A percentile compares a stretch with the other conserved stretches of the same genome.
These are phyloP conservation scores for Plasmodium yoelii DNA, from an alignment of 169 alveolate genomes.

Conservation along the genomic window DNA sequence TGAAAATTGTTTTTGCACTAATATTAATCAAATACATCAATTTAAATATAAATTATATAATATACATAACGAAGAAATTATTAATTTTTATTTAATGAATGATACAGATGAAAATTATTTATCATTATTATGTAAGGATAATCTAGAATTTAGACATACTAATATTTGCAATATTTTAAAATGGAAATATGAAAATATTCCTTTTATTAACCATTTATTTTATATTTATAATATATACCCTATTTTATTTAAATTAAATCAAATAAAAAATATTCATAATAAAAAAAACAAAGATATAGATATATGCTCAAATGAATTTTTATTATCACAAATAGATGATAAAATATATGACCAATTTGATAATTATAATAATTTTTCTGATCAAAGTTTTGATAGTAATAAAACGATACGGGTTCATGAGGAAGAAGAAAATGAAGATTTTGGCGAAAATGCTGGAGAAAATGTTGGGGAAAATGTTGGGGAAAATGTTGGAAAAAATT, in stretches of 20 bases:
- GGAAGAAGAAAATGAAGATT: neutral
- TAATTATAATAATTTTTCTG: conserved; percentile 23
- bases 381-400: conserved; percentile 45
- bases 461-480: neutral
- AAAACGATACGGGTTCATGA: conserved; percentile 21
- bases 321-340: conserved; percentile 20
- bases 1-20: no score
- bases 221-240: conserved; percentile 30
- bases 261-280: conserved; percentile 31
- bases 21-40: conserved; percentile 3
- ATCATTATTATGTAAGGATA: neutral
- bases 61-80: conserved; percentile 45
- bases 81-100: conserved; percentile 28
- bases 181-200: conserved; percentile 35
- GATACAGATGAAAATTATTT: neutral
- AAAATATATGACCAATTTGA: conserved; percentile 17
- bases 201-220: conserved; percentile 35
- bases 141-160: conserved; percentile 30
- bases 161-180: conserved; percentile 13
- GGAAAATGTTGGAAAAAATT: neutral
- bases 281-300: conserved; percentile 10
- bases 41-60: conserved; percentile 55
- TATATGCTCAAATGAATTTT: conserved; percentile 3
- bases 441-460: no score
- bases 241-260: conserved; percentile 21